Base-by-base conservation (phyloP, 1,139 yeast species). In the Yamadazyma atmosphaerica region DNA sequence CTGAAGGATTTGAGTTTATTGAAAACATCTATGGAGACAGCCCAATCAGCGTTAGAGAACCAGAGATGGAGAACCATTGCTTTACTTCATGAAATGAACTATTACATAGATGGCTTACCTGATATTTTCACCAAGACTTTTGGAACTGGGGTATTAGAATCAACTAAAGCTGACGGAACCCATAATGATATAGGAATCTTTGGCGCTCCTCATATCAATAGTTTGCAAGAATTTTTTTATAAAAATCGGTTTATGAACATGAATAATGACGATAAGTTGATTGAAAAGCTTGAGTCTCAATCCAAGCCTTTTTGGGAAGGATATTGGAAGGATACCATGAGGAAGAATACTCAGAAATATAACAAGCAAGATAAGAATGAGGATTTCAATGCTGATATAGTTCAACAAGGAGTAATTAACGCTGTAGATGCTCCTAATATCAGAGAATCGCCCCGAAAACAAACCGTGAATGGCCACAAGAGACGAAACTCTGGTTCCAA, bases 71-170 rank as follows among this genome's bases (percentile, higher is more conserved):
- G 78, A 51, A 68, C 79, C 0, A 66, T 72, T 2, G 69, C 84
- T 1, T 60, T 73, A 8, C 56, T 77, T 16, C 88, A 83, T 54
- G 88, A 82, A 54, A 81, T 82, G 85, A 72, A 72, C 29, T 80
- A 75, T 45, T 80, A 63, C 49, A 63, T 80, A 2, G 30, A 58
- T 1, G 72, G 71, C 3, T 46, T 81, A 5, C 77, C 81, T 0
- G 57, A 57, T 11, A 39, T 52, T 0, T 72, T 74, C 36, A 58
- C 66, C 6, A 54, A 59, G 14, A 55, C 61, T 12, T 75, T 70
- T 49, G 75, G 80, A 0, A 68, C 72, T 14, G 79, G 80, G 0
- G 53, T 55, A 2, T 32, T 65, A 42, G 53, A 58, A 45, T 37
- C 45, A 4, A 21, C 35, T 14, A 45, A 45, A 11, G 44, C 41